Percentiles rank a stretch among this genome's conserved stretches.
These are phyloP conservation scores for Daldinia caldariorum DNA, from an alignment of 495 filamentous ascomycete genomes.

Conservation along the genomic window DNA sequence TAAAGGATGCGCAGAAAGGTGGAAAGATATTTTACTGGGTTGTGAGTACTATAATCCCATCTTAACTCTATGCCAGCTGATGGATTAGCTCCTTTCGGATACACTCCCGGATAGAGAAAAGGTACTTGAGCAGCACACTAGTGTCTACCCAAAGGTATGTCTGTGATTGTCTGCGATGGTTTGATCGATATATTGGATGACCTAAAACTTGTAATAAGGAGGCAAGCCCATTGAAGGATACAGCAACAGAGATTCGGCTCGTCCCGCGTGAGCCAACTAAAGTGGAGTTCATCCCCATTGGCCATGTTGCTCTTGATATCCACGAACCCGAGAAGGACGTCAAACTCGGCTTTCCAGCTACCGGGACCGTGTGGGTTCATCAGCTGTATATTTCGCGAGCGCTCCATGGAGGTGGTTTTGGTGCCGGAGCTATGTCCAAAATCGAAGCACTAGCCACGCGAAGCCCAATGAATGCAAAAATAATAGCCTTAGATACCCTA, in stretches of 20 bases:
- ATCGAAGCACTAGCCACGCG: slow-evolving; percentile 47
- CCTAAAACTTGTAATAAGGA: slow-evolving; percentile 39
- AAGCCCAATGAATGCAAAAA: slow-evolving; percentile 49
- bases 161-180: not conserved
- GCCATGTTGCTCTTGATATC: slow-evolving; percentile 53
- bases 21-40: slow-evolving; percentile 49
- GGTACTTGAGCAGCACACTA: slow-evolving; percentile 40
- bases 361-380: slow-evolving; percentile 49
- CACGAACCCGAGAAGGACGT: slow-evolving; percentile 45
- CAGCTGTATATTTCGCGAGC: slow-evolving; percentile 52
- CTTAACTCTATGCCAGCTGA: slow-evolving; percentile 16
- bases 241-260: slow-evolving; percentile 45
- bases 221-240: slow-evolving; percentile 45
- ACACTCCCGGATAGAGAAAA: slow-evolving; percentile 39
- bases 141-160: slow-evolving; percentile 42
- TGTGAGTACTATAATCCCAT: slow-evolving; percentile 34
- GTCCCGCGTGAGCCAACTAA: slow-evolving; percentile 43
- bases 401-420: slow-evolving; percentile 50
- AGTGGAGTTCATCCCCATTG: slow-evolving; percentile 51
- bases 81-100: slow-evolving; percentile 43
- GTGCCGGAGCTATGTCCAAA: slow-evolving; percentile 53
- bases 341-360: slow-evolving; percentile 37
- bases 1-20: slow-evolving; percentile 42
- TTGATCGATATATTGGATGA: not conserved
- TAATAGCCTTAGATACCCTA: slow-evolving; percentile 50